These are phyloP conservation scores for Rubia yunnanensis DNA, from an alignment of 257 asterid species.

Conservation along the genomic window DNA sequence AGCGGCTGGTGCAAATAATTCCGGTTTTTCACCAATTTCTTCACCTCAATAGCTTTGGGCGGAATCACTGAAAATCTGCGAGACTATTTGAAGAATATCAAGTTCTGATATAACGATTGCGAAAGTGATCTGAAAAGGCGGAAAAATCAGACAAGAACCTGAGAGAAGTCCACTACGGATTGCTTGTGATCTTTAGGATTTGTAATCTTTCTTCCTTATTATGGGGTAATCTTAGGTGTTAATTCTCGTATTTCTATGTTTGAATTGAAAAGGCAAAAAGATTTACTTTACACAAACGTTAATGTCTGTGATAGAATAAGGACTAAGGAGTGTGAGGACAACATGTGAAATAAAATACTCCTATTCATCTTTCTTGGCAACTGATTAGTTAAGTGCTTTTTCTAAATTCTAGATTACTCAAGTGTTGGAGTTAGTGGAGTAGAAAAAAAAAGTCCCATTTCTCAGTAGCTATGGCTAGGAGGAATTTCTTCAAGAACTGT, in stretches of 20 bases:
- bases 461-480: background rate
- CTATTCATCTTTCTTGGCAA: no score
- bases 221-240: no score
- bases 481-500: background rate
- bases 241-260: no score
- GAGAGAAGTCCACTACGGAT: background rate
- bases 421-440: background rate
- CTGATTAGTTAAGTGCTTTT: no score
- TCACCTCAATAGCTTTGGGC: conserved; percentile 85
- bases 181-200: no score
- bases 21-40: conserved; percentile 79
- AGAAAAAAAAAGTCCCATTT: background rate
- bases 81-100: conserved; percentile 66
- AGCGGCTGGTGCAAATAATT: no score
- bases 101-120: conserved; percentile 30
- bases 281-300: no score
- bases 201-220: background rate
- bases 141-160: conserved; percentile 25
- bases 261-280: no score
- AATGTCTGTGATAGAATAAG: no score
- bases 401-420: background rate
- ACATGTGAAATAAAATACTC: no score
- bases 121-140: conserved; percentile 27
- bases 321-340: no score
- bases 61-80: conserved; percentile 75